Conservation (phyloP, 192 early-diverging fungal species). For the Entomortierella beljakovae region DNA sequence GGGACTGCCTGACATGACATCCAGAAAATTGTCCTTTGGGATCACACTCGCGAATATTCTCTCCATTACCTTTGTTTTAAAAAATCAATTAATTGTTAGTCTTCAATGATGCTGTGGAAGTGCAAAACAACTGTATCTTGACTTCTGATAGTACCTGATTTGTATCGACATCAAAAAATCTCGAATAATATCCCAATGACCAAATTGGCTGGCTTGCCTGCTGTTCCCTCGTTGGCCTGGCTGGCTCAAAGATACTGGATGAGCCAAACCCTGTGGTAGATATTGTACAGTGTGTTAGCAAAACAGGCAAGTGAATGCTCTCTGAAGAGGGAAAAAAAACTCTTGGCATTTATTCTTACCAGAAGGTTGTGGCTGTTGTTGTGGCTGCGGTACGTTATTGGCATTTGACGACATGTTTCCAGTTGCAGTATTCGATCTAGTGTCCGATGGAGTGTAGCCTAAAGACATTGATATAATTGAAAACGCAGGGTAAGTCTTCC, state of each 20-base stretch:
- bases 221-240: conserved; percentile 19
- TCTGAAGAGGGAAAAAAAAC: not conserved
- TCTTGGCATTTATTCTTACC: conserved; percentile 1
- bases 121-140: no score
- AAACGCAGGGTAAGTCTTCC: not conserved
- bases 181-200: conserved; percentile 90
- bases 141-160: conserved; percentile 64
- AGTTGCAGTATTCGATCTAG: conserved; percentile 17
- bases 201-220: conserved; percentile 72
- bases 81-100: not conserved
- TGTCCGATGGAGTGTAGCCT: conserved; percentile 39
- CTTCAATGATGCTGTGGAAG: not conserved
- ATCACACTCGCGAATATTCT: conserved; percentile 75
- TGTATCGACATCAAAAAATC: conserved; percentile 95
- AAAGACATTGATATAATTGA: not conserved
- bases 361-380: conserved; percentile 25
- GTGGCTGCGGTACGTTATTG: conserved; percentile 35
- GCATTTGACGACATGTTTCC: conserved; percentile 34
- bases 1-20: conserved; percentile 83
- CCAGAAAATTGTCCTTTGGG: conserved; percentile 83
- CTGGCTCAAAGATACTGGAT: conserved; percentile 25
- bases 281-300: not conserved
- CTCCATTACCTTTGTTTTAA: conserved; percentile 70
- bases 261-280: conserved; percentile 24
- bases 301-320: not conserved